phyloP scores from a whole-genome alignment of 306 rosid species.

The Notholithocarpus densiflorus region DNA sequence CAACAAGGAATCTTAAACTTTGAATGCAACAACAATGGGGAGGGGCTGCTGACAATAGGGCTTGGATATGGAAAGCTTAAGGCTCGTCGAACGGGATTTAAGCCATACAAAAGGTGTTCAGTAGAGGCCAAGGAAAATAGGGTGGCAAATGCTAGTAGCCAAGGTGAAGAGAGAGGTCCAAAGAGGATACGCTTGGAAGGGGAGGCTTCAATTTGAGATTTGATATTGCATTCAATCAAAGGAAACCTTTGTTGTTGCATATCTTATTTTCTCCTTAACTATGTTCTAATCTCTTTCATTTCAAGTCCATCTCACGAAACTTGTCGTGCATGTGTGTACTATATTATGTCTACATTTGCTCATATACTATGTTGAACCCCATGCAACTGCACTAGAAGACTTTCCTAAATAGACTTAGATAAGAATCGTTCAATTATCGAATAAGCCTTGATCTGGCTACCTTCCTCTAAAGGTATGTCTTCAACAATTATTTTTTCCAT shows the following conservation, averaged over 20 bases:
- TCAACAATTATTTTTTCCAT: neutral
- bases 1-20: constrained; percentile 30
- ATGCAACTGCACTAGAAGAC: constrained; percentile 36
- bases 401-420: constrained; percentile 35
- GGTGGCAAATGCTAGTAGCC: constrained; percentile 42
- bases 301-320: constrained; percentile 52
- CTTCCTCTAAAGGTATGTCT: constrained; percentile 12
- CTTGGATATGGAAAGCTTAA: constrained; percentile 64
- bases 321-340: constrained; percentile 58
- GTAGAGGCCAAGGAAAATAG: constrained; percentile 66
- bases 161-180: constrained; percentile 64
- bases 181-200: constrained; percentile 78
- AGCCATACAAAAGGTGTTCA: constrained; percentile 92
- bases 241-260: constrained; percentile 48
- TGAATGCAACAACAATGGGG: constrained; percentile 34
- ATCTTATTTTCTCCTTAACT: constrained; percentile 18
- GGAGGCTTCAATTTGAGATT: constrained; percentile 53
- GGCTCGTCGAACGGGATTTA: constrained; percentile 79
- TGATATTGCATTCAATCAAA: constrained; percentile 44
- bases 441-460: constrained; percentile 32
- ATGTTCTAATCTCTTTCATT: constrained; percentile 20
- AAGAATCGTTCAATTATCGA: constrained; percentile 24
- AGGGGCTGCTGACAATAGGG: constrained; percentile 61
- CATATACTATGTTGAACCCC: constrained; percentile 39
- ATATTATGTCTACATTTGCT: constrained; percentile 42